A percentile compares a stretch with the other conserved stretches of the same genome.
Evolutionary conservation across 2,329 filamentous ascomycete species (phyloP).

Genomic region (Keithomyces neogunnii): DNA sequence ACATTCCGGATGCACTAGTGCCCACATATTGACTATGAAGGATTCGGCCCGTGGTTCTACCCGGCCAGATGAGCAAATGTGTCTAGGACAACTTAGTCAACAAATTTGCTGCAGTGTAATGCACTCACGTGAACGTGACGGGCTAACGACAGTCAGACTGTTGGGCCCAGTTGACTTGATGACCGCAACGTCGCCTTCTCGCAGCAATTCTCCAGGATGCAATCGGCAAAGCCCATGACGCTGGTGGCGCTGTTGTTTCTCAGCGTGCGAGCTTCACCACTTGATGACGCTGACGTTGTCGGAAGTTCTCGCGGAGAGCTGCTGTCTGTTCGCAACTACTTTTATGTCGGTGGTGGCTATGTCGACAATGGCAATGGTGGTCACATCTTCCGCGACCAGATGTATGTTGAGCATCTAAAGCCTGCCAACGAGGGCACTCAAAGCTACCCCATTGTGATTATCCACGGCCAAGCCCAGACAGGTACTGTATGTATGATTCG

Average conservation of each 20-base stretch:
- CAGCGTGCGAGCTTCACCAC: background rate
- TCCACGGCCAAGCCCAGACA: constrained; percentile 33
- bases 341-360: constrained; percentile 30
- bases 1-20: no score
- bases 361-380: constrained; percentile 18
- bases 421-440: constrained; percentile 20
- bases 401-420: constrained; percentile 43
- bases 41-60: no score
- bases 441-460: constrained; percentile 29
- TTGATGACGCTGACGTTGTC: no score
- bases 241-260: background rate
- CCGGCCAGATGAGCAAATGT: no score
- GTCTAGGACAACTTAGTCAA: no score
- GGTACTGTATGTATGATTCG: constrained; percentile 23
- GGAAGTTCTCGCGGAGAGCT: background rate
- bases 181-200: no score
- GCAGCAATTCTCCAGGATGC: background rate
- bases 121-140: no score
- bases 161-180: no score
- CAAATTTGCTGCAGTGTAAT: no score
- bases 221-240: background rate
- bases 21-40: no score
- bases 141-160: no score
- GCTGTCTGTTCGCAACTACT: constrained; percentile 17
- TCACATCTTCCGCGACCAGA: constrained; percentile 32